These are phyloP conservation scores for Fusarium torulosum DNA, from an alignment of 2,329 filamentous ascomycete species.

Conservation along the genomic window DNA sequence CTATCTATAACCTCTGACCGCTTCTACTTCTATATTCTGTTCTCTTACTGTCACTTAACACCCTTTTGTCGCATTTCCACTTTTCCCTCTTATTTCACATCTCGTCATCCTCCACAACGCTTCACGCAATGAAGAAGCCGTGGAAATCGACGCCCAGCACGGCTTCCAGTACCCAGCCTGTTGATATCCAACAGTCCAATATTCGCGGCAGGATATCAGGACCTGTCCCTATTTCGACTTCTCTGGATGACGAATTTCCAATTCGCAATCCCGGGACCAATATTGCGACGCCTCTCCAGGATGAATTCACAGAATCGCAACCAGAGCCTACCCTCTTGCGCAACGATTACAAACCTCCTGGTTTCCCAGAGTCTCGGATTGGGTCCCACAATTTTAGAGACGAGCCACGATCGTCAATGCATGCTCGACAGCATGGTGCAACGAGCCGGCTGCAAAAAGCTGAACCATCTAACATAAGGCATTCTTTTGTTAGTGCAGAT, in stretches of 20 bases:
- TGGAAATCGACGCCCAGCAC: slow-evolving; percentile 61
- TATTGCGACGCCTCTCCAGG: slow-evolving; percentile 52
- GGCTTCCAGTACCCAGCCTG: slow-evolving; percentile 43
- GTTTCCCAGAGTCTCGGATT: slow-evolving; percentile 37
- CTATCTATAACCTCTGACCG: slow-evolving; percentile 23
- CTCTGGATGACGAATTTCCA: slow-evolving; percentile 66
- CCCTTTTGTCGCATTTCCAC: slow-evolving; percentile 20
- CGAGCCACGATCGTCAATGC: slow-evolving; percentile 28
- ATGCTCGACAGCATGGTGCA: slow-evolving; percentile 24
- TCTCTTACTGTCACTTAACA: slow-evolving; percentile 24
- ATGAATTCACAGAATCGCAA: slow-evolving; percentile 42
- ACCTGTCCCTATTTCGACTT: slow-evolving; percentile 67
- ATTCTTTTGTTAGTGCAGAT: slow-evolving; percentile 61
- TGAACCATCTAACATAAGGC: slow-evolving; percentile 58
- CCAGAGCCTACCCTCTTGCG: slow-evolving; percentile 19
- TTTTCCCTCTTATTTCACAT: slow-evolving; percentile 9
- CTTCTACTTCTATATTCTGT: slow-evolving; percentile 32
- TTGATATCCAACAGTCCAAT: slow-evolving; percentile 56
- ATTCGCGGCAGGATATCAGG: slow-evolving; percentile 71
- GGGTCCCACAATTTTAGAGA: slow-evolving; percentile 19
- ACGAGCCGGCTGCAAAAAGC: slow-evolving; percentile 39
- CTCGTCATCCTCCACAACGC: slow-evolving; percentile 3
- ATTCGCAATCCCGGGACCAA: slow-evolving; percentile 59
- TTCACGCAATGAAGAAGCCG: slow-evolving; percentile 55
- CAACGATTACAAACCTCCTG: slow-evolving; percentile 34